phyloP scores from a whole-genome alignment of 1,284 basidiomycete species.

The Trametes sp. region DNA sequence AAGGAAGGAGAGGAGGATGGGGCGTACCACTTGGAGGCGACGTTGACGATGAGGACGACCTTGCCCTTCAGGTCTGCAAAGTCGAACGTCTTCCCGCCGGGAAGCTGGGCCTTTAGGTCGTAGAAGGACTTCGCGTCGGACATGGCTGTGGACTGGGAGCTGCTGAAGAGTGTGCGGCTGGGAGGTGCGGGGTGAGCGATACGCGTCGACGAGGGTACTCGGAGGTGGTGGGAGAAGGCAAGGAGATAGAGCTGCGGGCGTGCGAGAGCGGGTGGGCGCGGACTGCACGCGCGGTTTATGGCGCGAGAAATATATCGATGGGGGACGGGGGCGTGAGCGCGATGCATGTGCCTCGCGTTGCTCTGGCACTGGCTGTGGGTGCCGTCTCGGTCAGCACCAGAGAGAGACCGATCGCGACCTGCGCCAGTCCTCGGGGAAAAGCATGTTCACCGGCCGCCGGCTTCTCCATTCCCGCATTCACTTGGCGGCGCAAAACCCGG shows the following conservation, averaged over 20 bases:
- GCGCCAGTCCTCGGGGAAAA: no score
- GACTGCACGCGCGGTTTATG: not conserved
- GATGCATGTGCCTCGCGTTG: not conserved
- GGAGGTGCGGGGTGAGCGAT: not conserved
- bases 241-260: not conserved
- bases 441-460: no score
- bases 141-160: slow-evolving; percentile 21
- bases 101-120: slow-evolving; percentile 66
- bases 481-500: no score
- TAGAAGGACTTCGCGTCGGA: slow-evolving; percentile 53
- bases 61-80: slow-evolving; percentile 79
- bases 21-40: slow-evolving; percentile 74
- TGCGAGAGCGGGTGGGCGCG: not conserved
- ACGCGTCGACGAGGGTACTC: not conserved
- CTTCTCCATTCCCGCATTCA: no score
- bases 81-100: slow-evolving; percentile 59
- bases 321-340: not conserved
- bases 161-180: slow-evolving; percentile 14
- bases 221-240: not conserved
- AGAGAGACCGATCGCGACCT: no score
- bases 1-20: not conserved
- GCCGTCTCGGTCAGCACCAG: no score
- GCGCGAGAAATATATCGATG: slow-evolving; percentile 1
- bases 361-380: no score
- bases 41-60: slow-evolving; percentile 78